These are phyloP conservation scores for Aspergillus kassunensis DNA, from an alignment of 495 filamentous ascomycete genomes.

Conservation along the genomic window DNA sequence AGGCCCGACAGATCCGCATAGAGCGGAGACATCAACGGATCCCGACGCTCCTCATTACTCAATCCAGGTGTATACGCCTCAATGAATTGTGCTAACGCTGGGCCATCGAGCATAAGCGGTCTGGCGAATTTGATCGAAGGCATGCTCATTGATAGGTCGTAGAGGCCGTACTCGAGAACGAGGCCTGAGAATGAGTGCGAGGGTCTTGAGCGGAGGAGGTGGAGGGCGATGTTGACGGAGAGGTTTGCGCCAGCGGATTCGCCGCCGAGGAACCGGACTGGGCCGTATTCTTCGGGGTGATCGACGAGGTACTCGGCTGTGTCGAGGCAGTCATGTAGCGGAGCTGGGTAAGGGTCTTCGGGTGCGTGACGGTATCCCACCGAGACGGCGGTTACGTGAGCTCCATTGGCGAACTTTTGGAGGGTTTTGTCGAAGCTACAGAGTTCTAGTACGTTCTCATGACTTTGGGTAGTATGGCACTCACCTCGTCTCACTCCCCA, in stretches of 20 bases:
- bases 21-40: slow-evolving; percentile 36
- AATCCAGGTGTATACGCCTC: slow-evolving; percentile 41
- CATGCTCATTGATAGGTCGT: slow-evolving; percentile 20
- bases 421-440: slow-evolving; percentile 3
- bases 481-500: slow-evolving; percentile 21
- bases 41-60: slow-evolving; percentile 28
- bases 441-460: neutral
- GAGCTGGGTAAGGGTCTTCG: slow-evolving; percentile 52
- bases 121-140: slow-evolving; percentile 29
- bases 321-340: slow-evolving; percentile 51
- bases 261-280: slow-evolving; percentile 24
- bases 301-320: slow-evolving; percentile 38
- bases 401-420: slow-evolving; percentile 32
- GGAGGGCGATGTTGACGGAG: slow-evolving; percentile 35
- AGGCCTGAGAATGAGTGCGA: slow-evolving; percentile 11
- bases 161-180: slow-evolving; percentile 19
- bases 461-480: slow-evolving; percentile 7
- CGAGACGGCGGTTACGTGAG: slow-evolving; percentile 42
- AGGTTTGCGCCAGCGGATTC: slow-evolving; percentile 48
- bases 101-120: neutral
- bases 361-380: slow-evolving; percentile 60
- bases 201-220: slow-evolving; percentile 34
- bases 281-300: slow-evolving; percentile 27
- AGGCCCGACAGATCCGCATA: slow-evolving; percentile 38
- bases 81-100: slow-evolving; percentile 37